Conservation (phyloP, 2,329 filamentous ascomycete species). For the Blastomyces gilchristii region DNA sequence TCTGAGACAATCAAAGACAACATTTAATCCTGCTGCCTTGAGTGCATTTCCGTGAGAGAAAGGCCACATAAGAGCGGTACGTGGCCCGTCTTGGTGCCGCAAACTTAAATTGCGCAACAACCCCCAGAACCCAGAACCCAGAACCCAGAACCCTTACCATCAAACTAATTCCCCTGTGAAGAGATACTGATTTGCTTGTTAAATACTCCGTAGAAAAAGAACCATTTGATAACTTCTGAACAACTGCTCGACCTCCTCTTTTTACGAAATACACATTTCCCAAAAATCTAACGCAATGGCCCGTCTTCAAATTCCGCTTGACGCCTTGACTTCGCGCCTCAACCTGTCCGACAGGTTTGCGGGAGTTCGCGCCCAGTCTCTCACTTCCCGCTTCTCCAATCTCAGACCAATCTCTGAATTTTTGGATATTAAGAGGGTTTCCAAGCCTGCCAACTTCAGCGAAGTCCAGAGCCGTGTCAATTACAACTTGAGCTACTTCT, state of each 20-base stretch:
- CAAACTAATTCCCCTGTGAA: neutral
- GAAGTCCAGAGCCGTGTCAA: constrained; percentile 88
- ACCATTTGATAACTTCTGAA: neutral
- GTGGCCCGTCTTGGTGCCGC: neutral
- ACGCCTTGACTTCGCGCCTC: constrained; percentile 80
- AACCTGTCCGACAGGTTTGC: constrained; percentile 79
- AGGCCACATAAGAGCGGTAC: neutral
- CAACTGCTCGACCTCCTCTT: neutral
- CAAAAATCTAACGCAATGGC: constrained; percentile 48
- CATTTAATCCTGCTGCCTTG: neutral
- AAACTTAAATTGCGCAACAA: neutral
- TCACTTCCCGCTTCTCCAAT: constrained; percentile 80
- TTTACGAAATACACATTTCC: neutral
- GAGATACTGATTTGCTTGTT: neutral
- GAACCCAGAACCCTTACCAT: neutral
- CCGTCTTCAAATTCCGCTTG: constrained; percentile 84
- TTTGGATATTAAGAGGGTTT: constrained; percentile 87
- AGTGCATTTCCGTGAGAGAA: neutral
- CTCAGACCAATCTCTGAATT: constrained; percentile 87
- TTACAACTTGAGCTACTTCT: constrained; percentile 96
- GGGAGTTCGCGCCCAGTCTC: constrained; percentile 65
- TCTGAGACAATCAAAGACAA: neutral
- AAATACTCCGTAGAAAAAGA: neutral
- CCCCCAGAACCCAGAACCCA: no score
- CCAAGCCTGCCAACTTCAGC: constrained; percentile 82